Percentiles rank a stretch among this genome's conserved stretches.
Conservation (phyloP, 1,139 yeast species). For the Yamadazyma triangularis region DNA sequence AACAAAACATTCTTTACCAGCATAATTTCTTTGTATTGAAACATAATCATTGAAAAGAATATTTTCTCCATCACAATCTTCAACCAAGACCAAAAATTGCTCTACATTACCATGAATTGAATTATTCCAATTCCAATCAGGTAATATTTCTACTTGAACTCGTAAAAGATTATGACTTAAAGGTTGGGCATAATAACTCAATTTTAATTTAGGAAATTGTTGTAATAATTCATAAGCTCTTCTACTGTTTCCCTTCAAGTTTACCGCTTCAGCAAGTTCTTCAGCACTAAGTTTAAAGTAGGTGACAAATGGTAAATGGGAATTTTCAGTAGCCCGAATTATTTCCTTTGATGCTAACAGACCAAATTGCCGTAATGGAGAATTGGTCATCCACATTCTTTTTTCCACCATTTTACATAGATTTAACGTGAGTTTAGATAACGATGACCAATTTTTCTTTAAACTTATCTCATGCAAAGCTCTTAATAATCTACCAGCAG, state of each 20-base stretch:
- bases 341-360: slow-evolving; percentile 59
- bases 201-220: slow-evolving; percentile 64
- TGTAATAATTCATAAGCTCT: slow-evolving; percentile 57
- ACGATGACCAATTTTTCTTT: slow-evolving; percentile 66
- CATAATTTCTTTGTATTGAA: slow-evolving; percentile 43
- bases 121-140: slow-evolving; percentile 76
- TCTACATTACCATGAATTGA: slow-evolving; percentile 61
- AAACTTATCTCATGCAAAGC: slow-evolving; percentile 81
- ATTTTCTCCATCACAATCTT: slow-evolving; percentile 78
- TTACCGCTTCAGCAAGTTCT: slow-evolving; percentile 78
- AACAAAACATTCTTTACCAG: slow-evolving; percentile 51
- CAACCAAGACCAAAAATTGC: slow-evolving; percentile 65
- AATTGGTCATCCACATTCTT: slow-evolving; percentile 78
- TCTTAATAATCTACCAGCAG: slow-evolving; percentile 83
- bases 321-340: slow-evolving; percentile 69
- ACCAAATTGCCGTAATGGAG: slow-evolving; percentile 83
- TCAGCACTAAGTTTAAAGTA: slow-evolving; percentile 68
- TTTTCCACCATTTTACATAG: slow-evolving; percentile 77
- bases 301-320: slow-evolving; percentile 78
- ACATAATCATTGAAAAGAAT: slow-evolving; percentile 60
- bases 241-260: slow-evolving; percentile 65
- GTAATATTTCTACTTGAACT: slow-evolving; percentile 61
- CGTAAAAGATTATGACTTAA: slow-evolving; percentile 63
- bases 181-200: slow-evolving; percentile 68
- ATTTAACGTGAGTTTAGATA: slow-evolving; percentile 55